Base-by-base conservation (phyloP, 257 asterid species). In the Echites panduratus region DNA sequence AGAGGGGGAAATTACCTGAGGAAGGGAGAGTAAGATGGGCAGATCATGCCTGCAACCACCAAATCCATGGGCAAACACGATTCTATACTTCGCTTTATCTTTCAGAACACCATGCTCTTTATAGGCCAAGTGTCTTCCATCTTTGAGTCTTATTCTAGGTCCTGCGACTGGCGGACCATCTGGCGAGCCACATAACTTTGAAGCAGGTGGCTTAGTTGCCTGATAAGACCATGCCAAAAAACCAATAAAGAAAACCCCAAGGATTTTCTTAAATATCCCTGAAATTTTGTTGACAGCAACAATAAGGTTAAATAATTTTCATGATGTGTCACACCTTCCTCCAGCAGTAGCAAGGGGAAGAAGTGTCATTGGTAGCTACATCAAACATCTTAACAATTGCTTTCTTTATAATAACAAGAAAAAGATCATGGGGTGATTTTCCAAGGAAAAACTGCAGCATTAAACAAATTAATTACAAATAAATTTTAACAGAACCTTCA, bases 121-220 rank as follows among this genome's bases (percentile, higher is more conserved):
- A 81, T 93, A 93, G 66, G 98, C 97, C 79, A 90, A 82, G 79
- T 89, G 64, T 72, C 98, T 87, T 61, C 98, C 97, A 63, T 92
- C 97, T 73, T 81, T 89, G n/a, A 92, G 96, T 82, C 79, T 88
- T 68, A 92, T 64, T 79, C 98, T 84, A 1, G 96, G 61, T 9
- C 95, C 91, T 52, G 95, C 89, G 53, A 90, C 57, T 7, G 93
- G 85, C 68, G 93, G 96, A 0, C 95, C 97, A 71, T 84, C 84
- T 13, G 69, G 65, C 11, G 95, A 77, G 73, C 98, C 98, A 81
- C 89, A 82, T 40, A 61, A 73, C 70, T 84, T 89, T 8, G 95
- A 85, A 57, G 93, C 86, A 80, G 90, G 93, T 68, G 97, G 97
- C 65, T 65, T 77, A 54, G 90, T 76, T 71, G 92, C 93, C 77